Conservation (phyloP, 768 basidiomycete species). For the Brasilioporus rufonigricans region DNA sequence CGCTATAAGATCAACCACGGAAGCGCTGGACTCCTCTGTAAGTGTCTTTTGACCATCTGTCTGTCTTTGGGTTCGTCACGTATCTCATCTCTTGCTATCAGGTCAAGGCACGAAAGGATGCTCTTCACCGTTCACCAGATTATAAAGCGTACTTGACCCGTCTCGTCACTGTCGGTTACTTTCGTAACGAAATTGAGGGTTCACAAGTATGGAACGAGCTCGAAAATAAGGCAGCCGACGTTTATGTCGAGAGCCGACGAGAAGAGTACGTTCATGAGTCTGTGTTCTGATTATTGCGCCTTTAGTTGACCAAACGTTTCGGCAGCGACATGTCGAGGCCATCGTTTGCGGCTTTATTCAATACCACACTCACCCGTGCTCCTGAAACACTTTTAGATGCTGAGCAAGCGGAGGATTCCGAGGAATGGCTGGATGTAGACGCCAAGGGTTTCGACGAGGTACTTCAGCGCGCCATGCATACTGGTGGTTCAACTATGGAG, state of each 20-base stretch:
- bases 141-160: conserved; percentile 71
- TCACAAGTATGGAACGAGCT: conserved; percentile 72
- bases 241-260: conserved; percentile 60
- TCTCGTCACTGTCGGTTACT: conserved; percentile 67
- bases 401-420: conserved; percentile 58
- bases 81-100: conserved; percentile 24
- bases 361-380: conserved; percentile 53
- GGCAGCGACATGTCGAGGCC: conserved; percentile 57
- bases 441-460: conserved; percentile 72
- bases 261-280: conserved; percentile 56
- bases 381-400: conserved; percentile 24
- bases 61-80: background rate
- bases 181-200: conserved; percentile 73
- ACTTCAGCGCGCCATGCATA: conserved; percentile 44
- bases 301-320: conserved; percentile 6
- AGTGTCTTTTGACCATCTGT: conserved; percentile 15
- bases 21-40: conserved; percentile 48
- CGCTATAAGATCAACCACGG: conserved; percentile 33
- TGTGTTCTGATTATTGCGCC: background rate
- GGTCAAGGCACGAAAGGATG: conserved; percentile 66
- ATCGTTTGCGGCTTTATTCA: conserved; percentile 75
- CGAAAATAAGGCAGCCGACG: conserved; percentile 66
- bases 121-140: conserved; percentile 61
- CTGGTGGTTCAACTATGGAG: conserved; percentile 10
- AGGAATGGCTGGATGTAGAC: conserved; percentile 86